A percentile compares a stretch with the other conserved stretches of the same genome.
phyloP scores from a whole-genome alignment of 2,329 filamentous ascomycete genomes.

The Colletotrichum eremochloae region DNA sequence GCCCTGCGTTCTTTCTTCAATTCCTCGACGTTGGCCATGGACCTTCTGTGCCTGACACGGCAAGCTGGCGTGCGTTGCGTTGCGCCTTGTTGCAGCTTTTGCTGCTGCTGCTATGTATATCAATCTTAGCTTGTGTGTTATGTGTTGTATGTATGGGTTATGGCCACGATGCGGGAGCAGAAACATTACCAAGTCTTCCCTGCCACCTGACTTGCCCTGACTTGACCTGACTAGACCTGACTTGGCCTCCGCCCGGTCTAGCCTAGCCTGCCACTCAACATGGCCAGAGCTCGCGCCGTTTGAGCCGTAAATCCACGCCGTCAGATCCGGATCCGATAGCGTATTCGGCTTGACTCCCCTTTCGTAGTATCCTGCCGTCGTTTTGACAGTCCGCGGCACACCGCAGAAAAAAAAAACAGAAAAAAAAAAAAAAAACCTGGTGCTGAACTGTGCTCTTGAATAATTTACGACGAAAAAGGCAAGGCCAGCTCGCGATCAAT shows the following conservation, averaged over 20 bases:
- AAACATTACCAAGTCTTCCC: neutral
- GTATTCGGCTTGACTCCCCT: neutral
- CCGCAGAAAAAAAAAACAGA: too few species aligned
- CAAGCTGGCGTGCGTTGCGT: neutral
- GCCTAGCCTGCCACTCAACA: too few species aligned
- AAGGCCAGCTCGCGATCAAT: conserved; percentile 6
- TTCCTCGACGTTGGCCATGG: neutral
- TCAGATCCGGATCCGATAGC: neutral
- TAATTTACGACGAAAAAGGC: neutral
- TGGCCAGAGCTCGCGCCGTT: conserved; percentile 8
- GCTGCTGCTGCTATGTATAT: too few species aligned
- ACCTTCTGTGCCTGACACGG: neutral
- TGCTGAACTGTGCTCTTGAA: neutral
- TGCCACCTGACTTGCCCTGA: neutral
- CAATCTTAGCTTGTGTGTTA: too few species aligned
- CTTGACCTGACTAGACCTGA: conserved; percentile 2
- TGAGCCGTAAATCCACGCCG: conserved; percentile 15
- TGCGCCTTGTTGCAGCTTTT: neutral
- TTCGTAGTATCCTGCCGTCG: too few species aligned
- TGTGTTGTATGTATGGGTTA: neutral
- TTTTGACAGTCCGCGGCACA: neutral
- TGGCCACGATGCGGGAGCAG: neutral
- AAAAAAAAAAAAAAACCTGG: too few species aligned
- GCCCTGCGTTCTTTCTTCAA: neutral
- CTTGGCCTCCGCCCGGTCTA: too few species aligned